phyloP scores from a whole-genome alignment of 2,329 filamentous ascomycete genomes.

The Drechmeria coniospora region DNA sequence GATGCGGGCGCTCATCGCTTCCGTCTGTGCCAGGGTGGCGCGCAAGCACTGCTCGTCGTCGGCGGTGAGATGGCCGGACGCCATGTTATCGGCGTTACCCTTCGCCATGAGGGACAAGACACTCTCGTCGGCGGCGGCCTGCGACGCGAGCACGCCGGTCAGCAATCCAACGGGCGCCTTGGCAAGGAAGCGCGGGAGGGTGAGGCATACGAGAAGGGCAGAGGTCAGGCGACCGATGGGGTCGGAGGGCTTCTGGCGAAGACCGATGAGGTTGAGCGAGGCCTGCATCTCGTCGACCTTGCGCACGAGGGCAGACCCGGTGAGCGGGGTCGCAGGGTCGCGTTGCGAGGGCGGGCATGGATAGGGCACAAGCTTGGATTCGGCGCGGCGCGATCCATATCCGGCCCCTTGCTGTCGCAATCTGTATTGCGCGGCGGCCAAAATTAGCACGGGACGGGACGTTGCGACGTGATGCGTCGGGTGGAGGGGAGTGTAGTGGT shows the following conservation, averaged over 20 bases:
- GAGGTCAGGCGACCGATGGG: constrained; percentile 39
- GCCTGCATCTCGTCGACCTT: constrained; percentile 50
- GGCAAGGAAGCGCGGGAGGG: background rate
- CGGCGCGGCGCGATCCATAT: constrained; percentile 16
- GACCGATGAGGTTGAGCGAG: constrained; percentile 45
- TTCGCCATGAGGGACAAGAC: constrained; percentile 35
- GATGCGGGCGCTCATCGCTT: constrained; percentile 28
- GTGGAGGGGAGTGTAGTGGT: no score
- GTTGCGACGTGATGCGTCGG: background rate
- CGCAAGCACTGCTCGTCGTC: constrained; percentile 30
- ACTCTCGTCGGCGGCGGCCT: constrained; percentile 29
- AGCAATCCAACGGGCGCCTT: constrained; percentile 1
- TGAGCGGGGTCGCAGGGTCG: constrained; percentile 7
- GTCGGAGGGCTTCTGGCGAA: constrained; percentile 34
- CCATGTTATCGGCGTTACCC: constrained; percentile 27
- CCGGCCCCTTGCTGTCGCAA: constrained; percentile 23
- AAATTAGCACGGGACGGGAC: constrained; percentile 4
- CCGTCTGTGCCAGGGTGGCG: constrained; percentile 31
- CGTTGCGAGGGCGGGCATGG: constrained; percentile 8
- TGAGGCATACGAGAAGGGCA: constrained; percentile 43
- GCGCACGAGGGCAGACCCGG: constrained; percentile 23
- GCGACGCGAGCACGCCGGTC: constrained; percentile 6
- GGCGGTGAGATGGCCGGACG: constrained; percentile 21
- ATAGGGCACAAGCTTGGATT: constrained; percentile 16
- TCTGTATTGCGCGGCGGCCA: constrained; percentile 9